Conservation (phyloP, 441 rosid species). For the Erysimum cheiri region DNA sequence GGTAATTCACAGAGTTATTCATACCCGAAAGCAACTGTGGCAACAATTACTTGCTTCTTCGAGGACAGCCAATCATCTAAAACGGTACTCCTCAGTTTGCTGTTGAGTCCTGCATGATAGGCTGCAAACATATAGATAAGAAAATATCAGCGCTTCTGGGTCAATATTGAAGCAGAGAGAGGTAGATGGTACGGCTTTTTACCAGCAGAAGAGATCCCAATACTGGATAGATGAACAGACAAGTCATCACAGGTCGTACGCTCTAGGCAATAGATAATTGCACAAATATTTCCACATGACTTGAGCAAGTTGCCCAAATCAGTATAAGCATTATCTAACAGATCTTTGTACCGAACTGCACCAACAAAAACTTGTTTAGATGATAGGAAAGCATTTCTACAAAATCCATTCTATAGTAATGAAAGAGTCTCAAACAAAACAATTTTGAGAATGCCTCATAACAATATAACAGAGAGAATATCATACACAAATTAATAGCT, state of each 20-base stretch:
- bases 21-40: constrained; percentile 99
- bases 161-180: constrained; percentile 18
- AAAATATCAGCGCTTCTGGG: constrained; percentile 28
- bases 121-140: constrained; percentile 57
- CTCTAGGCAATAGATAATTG: constrained; percentile 94
- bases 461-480: constrained; percentile 8
- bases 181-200: constrained; percentile 25
- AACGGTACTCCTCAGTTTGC: constrained; percentile 73
- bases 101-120: constrained; percentile 91
- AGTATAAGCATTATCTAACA: constrained; percentile 71
- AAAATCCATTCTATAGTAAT: constrained; percentile 4
- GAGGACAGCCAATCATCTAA: constrained; percentile 95
- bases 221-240: constrained; percentile 71
- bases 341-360: constrained; percentile 95
- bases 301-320: constrained; percentile 77
- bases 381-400: constrained; percentile 16
- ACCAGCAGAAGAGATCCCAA: constrained; percentile 92
- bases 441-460: constrained; percentile 16
- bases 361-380: constrained; percentile 29
- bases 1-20: constrained; percentile 33
- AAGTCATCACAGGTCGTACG: constrained; percentile 90
- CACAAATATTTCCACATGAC: constrained; percentile 75
- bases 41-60: constrained; percentile 91
- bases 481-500: constrained; percentile 23
- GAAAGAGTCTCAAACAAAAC: constrained; percentile 18